These are phyloP conservation scores for Lithospermum erythrorhizon DNA, from an alignment of 257 asterid species.

Conservation along the genomic window DNA sequence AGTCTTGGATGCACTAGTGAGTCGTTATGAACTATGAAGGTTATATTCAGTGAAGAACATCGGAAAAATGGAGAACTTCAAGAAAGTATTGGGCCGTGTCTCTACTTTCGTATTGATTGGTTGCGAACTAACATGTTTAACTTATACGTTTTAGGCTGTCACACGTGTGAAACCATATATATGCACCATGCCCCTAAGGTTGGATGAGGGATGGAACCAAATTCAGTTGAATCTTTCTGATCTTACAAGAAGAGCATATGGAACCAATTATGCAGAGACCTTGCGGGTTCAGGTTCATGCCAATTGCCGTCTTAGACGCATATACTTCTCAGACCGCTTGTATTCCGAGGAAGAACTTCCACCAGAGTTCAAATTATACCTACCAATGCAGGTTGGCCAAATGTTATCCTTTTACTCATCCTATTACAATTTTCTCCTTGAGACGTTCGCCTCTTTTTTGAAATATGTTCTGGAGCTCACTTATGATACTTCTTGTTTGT, in stretches of 20 bases:
- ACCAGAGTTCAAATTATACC: constrained; percentile 91
- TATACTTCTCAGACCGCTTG: constrained; percentile 84
- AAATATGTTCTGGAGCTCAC: neutral
- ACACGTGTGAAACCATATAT: constrained; percentile 89
- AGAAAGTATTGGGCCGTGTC: neutral
- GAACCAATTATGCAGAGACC: constrained; percentile 90
- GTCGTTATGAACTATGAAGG: neutral
- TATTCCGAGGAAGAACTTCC: constrained; percentile 98
- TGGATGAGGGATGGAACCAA: constrained; percentile 98
- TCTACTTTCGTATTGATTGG: neutral
- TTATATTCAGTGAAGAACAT: neutral
- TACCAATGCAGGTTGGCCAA: constrained; percentile 75
- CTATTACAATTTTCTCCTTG: neutral
- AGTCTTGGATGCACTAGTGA: neutral
- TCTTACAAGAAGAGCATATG: constrained; percentile 85
- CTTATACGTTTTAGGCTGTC: constrained; percentile 42
- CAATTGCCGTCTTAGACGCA: constrained; percentile 83
- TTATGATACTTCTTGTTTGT: neutral
- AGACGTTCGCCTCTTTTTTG: neutral
- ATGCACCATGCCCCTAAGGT: constrained; percentile 89
- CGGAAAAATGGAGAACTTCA: neutral
- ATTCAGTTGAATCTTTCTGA: constrained; percentile 82
- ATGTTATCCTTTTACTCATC: neutral
- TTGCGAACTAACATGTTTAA: constrained; percentile 1
- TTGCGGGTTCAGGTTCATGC: constrained; percentile 91